A percentile compares a stretch with the other conserved stretches of the same genome.
Evolutionary conservation across 2,329 filamentous ascomycete genomes (phyloP).

Genomic region (Talaromyces albobiverticillius): DNA sequence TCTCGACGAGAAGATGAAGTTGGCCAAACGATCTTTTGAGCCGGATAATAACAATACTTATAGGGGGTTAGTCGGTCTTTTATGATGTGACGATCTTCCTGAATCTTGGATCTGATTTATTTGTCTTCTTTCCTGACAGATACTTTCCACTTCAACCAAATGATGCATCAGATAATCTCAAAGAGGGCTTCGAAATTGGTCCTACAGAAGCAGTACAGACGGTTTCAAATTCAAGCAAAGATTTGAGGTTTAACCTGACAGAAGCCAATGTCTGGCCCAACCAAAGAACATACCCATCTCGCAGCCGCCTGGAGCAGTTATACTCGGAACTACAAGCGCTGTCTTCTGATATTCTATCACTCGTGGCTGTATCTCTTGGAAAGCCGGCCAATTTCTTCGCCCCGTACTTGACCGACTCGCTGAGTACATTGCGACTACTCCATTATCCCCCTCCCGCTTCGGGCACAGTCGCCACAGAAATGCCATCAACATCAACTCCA

Average conservation of each 20-base stretch:
- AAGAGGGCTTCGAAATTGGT: constrained; percentile 49
- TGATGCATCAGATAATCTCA: constrained; percentile 40
- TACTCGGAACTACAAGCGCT: constrained; percentile 41
- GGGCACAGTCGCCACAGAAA: neutral
- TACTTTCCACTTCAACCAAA: constrained; percentile 46
- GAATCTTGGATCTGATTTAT: neutral
- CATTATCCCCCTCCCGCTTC: constrained; percentile 38
- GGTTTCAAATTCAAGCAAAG: constrained; percentile 9
- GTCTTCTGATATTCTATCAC: constrained; percentile 36
- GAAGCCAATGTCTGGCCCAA: constrained; percentile 44
- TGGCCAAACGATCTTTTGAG: constrained; percentile 44
- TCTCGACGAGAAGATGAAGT: constrained; percentile 35
- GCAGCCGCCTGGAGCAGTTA: constrained; percentile 32
- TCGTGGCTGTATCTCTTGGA: constrained; percentile 39
- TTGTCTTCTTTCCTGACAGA: constrained; percentile 20
- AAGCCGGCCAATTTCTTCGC: constrained; percentile 41
- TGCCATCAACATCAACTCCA: constrained; percentile 9
- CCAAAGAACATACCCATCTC: constrained; percentile 21
- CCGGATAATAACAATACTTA: constrained; percentile 44
- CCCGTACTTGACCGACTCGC: constrained; percentile 38
- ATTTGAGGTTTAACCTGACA: constrained; percentile 34
- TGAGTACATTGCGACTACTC: constrained; percentile 45
- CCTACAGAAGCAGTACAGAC: constrained; percentile 20
- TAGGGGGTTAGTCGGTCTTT: constrained; percentile 30
- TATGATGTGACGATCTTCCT: neutral